phyloP scores from a whole-genome alignment of 495 filamentous ascomycete genomes.

The Hypoxylon subgilvum region DNA sequence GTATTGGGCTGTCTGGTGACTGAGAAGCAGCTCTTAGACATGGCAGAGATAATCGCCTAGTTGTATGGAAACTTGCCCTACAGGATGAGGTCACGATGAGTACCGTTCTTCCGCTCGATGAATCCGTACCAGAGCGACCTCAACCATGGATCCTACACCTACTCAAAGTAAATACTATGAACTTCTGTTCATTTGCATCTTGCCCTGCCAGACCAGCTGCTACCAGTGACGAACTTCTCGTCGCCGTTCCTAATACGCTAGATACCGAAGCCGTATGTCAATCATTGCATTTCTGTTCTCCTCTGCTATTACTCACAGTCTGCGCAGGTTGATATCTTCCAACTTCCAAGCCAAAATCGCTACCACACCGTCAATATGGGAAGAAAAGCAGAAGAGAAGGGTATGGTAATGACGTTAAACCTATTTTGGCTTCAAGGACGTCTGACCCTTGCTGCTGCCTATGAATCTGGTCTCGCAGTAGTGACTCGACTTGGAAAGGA shows the following conservation, averaged over 20 bases:
- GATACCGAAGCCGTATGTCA: slow-evolving; percentile 71
- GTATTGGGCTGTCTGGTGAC: slow-evolving; percentile 11
- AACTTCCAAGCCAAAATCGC: slow-evolving; percentile 74
- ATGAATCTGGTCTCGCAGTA: slow-evolving; percentile 81
- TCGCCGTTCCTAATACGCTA: slow-evolving; percentile 79
- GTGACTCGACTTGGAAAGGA: slow-evolving; percentile 51
- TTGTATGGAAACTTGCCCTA: slow-evolving; percentile 75
- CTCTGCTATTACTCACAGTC: slow-evolving; percentile 6
- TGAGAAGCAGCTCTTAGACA: slow-evolving; percentile 62
- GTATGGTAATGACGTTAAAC: slow-evolving; percentile 89
- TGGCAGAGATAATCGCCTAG: slow-evolving; percentile 85
- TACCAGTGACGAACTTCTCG: slow-evolving; percentile 52
- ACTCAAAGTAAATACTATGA: slow-evolving; percentile 87
- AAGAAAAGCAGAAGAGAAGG: slow-evolving; percentile 63
- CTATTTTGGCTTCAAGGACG: slow-evolving; percentile 56
- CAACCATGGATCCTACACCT: slow-evolving; percentile 87
- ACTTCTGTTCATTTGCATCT: slow-evolving; percentile 89
- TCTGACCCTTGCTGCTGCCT: slow-evolving; percentile 71
- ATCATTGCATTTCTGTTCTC: neutral
- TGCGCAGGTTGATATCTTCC: slow-evolving; percentile 78
- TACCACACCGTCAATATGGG: slow-evolving; percentile 67
- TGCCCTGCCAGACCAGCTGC: slow-evolving; percentile 45
- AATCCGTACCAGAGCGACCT: slow-evolving; percentile 52
- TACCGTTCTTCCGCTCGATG: slow-evolving; percentile 73
- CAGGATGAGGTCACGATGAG: slow-evolving; percentile 70